Evolutionary conservation across 176 grass and related monocot genomes (phyloP).

Genomic region (Echinochloa phyllopogon): DNA sequence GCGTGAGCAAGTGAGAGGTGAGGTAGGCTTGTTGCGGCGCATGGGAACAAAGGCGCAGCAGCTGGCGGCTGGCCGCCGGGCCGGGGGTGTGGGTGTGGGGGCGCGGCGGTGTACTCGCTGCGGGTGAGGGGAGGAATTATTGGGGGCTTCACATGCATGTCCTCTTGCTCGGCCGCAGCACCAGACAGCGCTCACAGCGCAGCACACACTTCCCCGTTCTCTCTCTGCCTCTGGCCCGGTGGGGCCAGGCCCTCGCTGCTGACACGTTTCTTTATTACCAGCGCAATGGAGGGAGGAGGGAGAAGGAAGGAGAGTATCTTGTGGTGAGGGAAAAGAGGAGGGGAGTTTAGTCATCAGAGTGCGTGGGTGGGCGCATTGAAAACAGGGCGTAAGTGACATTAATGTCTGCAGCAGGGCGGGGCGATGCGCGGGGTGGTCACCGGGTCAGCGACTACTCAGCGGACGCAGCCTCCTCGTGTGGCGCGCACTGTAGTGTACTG

Average conservation of each 20-base stretch:
- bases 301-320: background rate
- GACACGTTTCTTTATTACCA: conserved; percentile 47
- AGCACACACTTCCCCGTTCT: background rate
- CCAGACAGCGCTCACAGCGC: conserved; percentile 43
- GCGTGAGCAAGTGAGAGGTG: conserved; percentile 33
- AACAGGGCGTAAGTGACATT: conserved; percentile 31
- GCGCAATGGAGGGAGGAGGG: background rate
- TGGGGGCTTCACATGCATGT: conserved; percentile 77
- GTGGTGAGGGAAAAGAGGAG: conserved; percentile 41
- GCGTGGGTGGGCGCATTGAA: conserved; percentile 49
- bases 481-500: background rate
- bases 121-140: conserved; percentile 56
- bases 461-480: background rate
- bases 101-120: conserved; percentile 8
- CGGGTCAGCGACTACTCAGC: background rate
- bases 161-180: conserved; percentile 36
- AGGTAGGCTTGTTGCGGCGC: conserved; percentile 56
- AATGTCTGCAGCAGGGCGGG: conserved; percentile 20
- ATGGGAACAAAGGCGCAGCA: conserved; percentile 71
- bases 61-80: conserved; percentile 48
- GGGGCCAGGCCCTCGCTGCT: conserved; percentile 11
- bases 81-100: background rate
- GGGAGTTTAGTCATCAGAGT: conserved; percentile 19
- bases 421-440: background rate
- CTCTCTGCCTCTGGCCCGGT: background rate